These are phyloP conservation scores for Fusarium sp. DNA, from an alignment of 2,329 filamentous ascomycete genomes.

Conservation along the genomic window DNA sequence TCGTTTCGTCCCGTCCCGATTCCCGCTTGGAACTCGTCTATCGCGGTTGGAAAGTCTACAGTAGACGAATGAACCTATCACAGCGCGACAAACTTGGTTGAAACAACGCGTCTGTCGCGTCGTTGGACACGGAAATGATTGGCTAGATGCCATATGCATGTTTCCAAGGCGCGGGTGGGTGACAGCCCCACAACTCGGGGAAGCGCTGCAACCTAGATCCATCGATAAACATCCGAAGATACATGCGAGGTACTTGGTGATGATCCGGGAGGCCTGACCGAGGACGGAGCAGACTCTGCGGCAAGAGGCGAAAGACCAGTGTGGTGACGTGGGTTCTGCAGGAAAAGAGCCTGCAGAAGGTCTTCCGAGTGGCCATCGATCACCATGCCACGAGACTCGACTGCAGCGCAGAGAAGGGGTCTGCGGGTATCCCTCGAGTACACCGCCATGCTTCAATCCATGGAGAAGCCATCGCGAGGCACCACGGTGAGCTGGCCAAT, in stretches of 20 bases:
- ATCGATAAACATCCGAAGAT: slow-evolving; percentile 44
- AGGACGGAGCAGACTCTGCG: slow-evolving; percentile 8
- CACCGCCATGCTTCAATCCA: slow-evolving; percentile 11
- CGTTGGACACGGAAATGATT: slow-evolving; percentile 36
- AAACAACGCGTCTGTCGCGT: slow-evolving; percentile 44
- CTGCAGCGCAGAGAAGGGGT: neutral
- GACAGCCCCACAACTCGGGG: slow-evolving; percentile 23
- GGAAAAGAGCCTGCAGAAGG: slow-evolving; percentile 30
- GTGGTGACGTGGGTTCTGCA: slow-evolving; percentile 16
- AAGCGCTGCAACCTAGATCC: slow-evolving; percentile 32
- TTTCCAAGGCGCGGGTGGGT: slow-evolving; percentile 23
- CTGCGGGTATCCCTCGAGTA: slow-evolving; percentile 35
- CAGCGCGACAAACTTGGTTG: slow-evolving; percentile 28
- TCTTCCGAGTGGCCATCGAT: slow-evolving; percentile 37
- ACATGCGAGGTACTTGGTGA: slow-evolving; percentile 24
- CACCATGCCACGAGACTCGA: slow-evolving; percentile 28
- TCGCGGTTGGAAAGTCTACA: slow-evolving; percentile 5
- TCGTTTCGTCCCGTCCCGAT: neutral
- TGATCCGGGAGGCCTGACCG: slow-evolving; percentile 24
- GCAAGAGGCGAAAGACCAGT: neutral
- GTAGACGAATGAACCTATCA: slow-evolving; percentile 22
- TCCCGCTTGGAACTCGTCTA: neutral
- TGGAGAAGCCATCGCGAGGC: slow-evolving; percentile 5
- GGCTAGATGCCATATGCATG: slow-evolving; percentile 37
- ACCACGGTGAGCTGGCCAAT: slow-evolving; percentile 31